Evolutionary conservation across 2,329 filamentous ascomycete genomes (phyloP).

Genomic region (Cladosporium halotolerans): DNA sequence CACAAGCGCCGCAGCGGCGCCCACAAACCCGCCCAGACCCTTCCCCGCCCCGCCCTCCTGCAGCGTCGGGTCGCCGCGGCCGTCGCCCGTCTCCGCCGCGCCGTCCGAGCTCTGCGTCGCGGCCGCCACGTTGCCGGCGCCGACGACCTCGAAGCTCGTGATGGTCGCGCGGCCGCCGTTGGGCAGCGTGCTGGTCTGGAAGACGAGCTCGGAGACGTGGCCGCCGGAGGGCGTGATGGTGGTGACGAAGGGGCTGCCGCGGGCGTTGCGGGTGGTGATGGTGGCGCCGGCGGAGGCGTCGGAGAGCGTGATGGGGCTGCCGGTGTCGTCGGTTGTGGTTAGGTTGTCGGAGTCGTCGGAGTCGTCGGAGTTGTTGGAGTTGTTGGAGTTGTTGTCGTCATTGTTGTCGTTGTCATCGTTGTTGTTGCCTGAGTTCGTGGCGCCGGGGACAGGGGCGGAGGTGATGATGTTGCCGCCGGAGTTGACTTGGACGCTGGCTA

Average conservation of each 20-base stretch:
- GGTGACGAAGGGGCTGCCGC: slow-evolving; percentile 38
- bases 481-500: slow-evolving; percentile 34
- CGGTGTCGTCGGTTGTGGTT: slow-evolving; percentile 35
- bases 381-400: neutral
- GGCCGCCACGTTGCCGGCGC: slow-evolving; percentile 17
- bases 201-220: slow-evolving; percentile 34
- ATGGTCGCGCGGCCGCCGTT: slow-evolving; percentile 35
- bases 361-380: neutral
- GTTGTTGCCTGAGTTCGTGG: slow-evolving; percentile 24
- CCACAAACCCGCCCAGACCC: slow-evolving; percentile 27
- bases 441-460: slow-evolving; percentile 33
- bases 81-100: slow-evolving; percentile 9
- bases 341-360: slow-evolving; percentile 12
- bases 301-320: slow-evolving; percentile 32
- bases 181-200: slow-evolving; percentile 31
- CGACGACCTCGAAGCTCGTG: slow-evolving; percentile 41
- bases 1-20: slow-evolving; percentile 29
- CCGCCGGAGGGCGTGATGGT: slow-evolving; percentile 42
- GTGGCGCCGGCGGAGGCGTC: slow-evolving; percentile 32
- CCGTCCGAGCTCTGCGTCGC: slow-evolving; percentile 13
- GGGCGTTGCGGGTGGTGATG: slow-evolving; percentile 37
- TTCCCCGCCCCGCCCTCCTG: slow-evolving; percentile 32
- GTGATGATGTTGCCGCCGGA: slow-evolving; percentile 33
- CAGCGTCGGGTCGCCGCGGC: slow-evolving; percentile 27
- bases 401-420: neutral